Base-by-base conservation (phyloP, 148 eudicot species). In the Camellia sinensis region DNA sequence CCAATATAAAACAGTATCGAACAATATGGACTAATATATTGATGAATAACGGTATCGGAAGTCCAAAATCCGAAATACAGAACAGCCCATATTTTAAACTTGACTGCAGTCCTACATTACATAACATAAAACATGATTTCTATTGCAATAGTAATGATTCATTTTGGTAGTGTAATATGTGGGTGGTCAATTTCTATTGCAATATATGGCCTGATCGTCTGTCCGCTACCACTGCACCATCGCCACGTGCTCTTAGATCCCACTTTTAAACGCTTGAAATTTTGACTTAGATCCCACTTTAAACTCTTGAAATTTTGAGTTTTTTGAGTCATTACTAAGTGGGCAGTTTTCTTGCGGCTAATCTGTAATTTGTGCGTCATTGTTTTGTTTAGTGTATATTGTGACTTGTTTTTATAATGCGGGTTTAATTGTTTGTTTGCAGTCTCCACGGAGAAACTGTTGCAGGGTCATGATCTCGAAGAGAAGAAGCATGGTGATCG, bases 361-460 rank as follows among this genome's bases (percentile, higher is more conserved):
- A 46, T 13, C 14, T 50, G 2, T 18, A 41, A 70, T 18, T 68
- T 41, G 17, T 11, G 11, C 44, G 5, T 67, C 43, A 41, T 41
- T 15, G 17, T 61, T n/a, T 21, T 66, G 14, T 41, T 41, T 13
- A 22, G 37, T 45, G 29, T 29, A 5, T 41, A 40, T 29, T 29
- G 37, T 61, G 7, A 5, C 59, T 18, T 65, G 7, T 29, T 29
- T 29, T 29, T 29, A 29, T 19, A 15, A n/a, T 69, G 60, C 11
- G 65, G 41, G 65, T 78, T 37, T 78, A 59, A 77, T 52, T 10
- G 62, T 43, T 13, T 41, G 4, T 29, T 52, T 64, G 80, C 93
- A 90, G 93, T 80, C 93, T 29, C 93, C 93, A 0, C 79, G 93
- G 82, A 87, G 93, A 73, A 89, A 90, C 80, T 90, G 93, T 81